These are phyloP conservation scores for Fragosphaeria purpurea DNA, from an alignment of 2,329 filamentous ascomycete genomes.

Conservation along the genomic window DNA sequence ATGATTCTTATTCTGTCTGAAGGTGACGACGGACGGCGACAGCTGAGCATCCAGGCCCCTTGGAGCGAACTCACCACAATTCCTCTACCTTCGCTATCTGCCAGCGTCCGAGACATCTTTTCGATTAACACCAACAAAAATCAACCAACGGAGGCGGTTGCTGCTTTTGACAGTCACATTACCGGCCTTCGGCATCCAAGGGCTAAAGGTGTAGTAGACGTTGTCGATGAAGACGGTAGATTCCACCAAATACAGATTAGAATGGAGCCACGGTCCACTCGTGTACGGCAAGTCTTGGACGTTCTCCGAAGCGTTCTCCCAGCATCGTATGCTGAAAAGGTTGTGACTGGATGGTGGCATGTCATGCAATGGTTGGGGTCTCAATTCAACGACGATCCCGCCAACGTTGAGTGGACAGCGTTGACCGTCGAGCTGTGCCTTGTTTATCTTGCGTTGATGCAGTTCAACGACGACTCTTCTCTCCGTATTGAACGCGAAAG, in stretches of 20 bases:
- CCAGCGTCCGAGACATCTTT: not conserved
- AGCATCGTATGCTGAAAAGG: slow-evolving; percentile 45
- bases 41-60: slow-evolving; percentile 63
- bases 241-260: slow-evolving; percentile 59
- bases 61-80: slow-evolving; percentile 64
- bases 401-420: slow-evolving; percentile 59
- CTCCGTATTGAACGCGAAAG: not conserved
- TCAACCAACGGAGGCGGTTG: not conserved
- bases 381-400: slow-evolving; percentile 23
- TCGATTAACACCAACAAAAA: not conserved
- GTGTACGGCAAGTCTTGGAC: slow-evolving; percentile 51
- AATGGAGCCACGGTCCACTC: slow-evolving; percentile 53
- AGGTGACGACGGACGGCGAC: slow-evolving; percentile 50
- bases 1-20: slow-evolving; percentile 62
- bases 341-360: slow-evolving; percentile 65
- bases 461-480: not conserved
- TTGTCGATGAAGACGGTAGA: slow-evolving; percentile 51
- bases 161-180: slow-evolving; percentile 32
- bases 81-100: slow-evolving; percentile 47
- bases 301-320: slow-evolving; percentile 56
- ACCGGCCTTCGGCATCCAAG: slow-evolving; percentile 48
- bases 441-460: slow-evolving; percentile 38
- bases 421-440: slow-evolving; percentile 53
- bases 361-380: slow-evolving; percentile 56
- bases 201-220: slow-evolving; percentile 51